Evolutionary conservation across 352 stramenopile genomes (phyloP), one percentile per base, ranked within the genome.

Genomic region (Blastocystis sp.): DNA sequence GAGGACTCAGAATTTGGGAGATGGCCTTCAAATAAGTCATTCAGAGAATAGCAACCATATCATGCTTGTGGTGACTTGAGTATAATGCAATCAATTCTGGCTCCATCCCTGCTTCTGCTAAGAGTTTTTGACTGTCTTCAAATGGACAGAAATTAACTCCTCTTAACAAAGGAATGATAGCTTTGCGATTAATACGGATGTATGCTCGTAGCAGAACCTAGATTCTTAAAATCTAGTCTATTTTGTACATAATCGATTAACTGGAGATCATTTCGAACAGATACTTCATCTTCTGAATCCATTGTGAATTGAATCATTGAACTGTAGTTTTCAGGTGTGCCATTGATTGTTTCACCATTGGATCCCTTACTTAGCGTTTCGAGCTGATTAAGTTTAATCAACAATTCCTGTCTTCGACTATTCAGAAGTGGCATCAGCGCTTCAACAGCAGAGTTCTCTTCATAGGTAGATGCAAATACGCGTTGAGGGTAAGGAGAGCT

Each of bases 401-500:
- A 5, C 19, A 77, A 56, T 51, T 77, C n/a, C 19, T 77, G 64
- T 22, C 64, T 19, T n/a, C 64, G 64, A 33, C n/a, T 77, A 22
- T 77, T 51, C n/a, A 77, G 64, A 44, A 77, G 64, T 4, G 64
- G 64, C 30, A 77, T 40, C 9, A 77, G 19, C 24, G 64, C 64
- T 11, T 77, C 64, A 17, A 51, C 37, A n/a, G 64, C 64, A 40
- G 30, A 19, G 19, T 77, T 77, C 37, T 77, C 64, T 56, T 77
- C 64, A 19, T n/a, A 19, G 3, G 37, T 40, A 22, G 64, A 77
- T 3, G 30, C 33, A 48, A 77, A 77, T n/a, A 77, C 64, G 33
- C 30, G 64, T 42, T 44, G 7, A 40, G 64, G 64, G 54, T 77
- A 77, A 17, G 64, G 64, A 17, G 64, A 77, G 15, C 64, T 77